Evolutionary conservation across 176 grass and related monocot species (phyloP), one percentile per base, ranked within the genome.

Genomic region (Panicum miliaceum): DNA sequence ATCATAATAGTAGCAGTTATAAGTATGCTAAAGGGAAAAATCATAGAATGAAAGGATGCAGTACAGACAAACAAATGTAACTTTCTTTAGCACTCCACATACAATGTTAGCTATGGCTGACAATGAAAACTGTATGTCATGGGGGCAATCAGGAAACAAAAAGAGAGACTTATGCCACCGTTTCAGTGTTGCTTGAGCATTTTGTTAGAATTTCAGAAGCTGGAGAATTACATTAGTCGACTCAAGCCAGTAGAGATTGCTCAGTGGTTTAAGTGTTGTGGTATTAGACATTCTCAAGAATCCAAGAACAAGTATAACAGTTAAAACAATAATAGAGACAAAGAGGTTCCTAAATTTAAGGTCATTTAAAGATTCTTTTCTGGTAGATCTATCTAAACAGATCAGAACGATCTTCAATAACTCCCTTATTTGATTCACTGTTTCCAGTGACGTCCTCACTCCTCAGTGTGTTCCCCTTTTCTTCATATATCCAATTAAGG

Each of bases 41-140:
- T 25, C 19, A 86, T 43, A 62, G 12, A 83, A 79, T 16, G 75
- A 53, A 78, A 12, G 23, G 66, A 46, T 79, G 60, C 53, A 51
- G 8, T 50, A 38, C 43, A 88, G 45, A 19, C 11, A 68, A 73
- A 87, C 8, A 60, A 68, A 90, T 68, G 68, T 29, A 78, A 20
- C 53, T 48, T 11, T 15, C 14, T 53, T 50, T 5, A 58, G 74
- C 36, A 45, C 15, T 62, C 11, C 54, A 80, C 0, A 37, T 9
- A 64, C 65, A 57, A 12, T 19, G 67, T 68, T 35, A 13, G 16
- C 27, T 35, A 38, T n/a, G 84, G 61, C 36, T 77, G 59, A 15
- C 73, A 85, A 50, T 25, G n/a, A 82, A 76, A 61, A 41, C 42
- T 68, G 18, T 56, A 73, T 32, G 7, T 25, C 52, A 76, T 5